A percentile compares a stretch with the other conserved stretches of the same genome.
Conservation (phyloP, 345 rosid species). For the Eucalyptus pauciflora region DNA sequence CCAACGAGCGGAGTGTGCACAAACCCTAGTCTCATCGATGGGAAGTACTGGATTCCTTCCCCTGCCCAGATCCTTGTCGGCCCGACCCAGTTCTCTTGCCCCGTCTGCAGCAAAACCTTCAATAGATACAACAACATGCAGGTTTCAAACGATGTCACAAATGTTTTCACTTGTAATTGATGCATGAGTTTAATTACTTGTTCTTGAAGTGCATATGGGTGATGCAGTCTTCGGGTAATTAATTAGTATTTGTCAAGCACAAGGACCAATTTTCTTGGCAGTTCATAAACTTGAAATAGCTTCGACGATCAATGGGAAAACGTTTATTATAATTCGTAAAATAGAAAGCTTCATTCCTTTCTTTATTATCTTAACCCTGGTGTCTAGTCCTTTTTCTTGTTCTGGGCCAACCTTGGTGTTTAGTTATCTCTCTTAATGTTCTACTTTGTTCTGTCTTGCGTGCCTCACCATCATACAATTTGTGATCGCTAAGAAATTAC, state of each 20-base stretch:
- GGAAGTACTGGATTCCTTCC: constrained; percentile 81
- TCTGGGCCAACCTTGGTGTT: background rate
- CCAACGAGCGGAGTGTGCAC: constrained; percentile 15
- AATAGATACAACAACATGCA: constrained; percentile 94
- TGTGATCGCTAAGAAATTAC: background rate
- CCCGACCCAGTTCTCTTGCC: constrained; percentile 89
- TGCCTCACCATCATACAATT: background rate
- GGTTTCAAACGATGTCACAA: constrained; percentile 13
- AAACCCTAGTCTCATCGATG: background rate
- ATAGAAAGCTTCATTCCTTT: background rate
- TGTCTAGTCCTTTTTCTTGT: background rate
- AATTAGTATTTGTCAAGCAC: background rate
- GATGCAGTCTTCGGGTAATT: background rate
- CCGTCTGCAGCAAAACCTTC: constrained; percentile 81
- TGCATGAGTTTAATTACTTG: background rate
- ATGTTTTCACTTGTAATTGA: background rate
- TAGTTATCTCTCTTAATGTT: background rate
- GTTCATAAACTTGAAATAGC: background rate
- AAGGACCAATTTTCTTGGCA: background rate
- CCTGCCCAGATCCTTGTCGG: constrained; percentile 85
- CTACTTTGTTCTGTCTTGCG: background rate
- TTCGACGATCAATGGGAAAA: background rate
- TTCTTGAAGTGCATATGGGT: background rate
- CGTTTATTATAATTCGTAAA: background rate
- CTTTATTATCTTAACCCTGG: background rate